Conservation (phyloP, 2,329 filamentous ascomycete species). For the Fusarium fujikuroi region DNA sequence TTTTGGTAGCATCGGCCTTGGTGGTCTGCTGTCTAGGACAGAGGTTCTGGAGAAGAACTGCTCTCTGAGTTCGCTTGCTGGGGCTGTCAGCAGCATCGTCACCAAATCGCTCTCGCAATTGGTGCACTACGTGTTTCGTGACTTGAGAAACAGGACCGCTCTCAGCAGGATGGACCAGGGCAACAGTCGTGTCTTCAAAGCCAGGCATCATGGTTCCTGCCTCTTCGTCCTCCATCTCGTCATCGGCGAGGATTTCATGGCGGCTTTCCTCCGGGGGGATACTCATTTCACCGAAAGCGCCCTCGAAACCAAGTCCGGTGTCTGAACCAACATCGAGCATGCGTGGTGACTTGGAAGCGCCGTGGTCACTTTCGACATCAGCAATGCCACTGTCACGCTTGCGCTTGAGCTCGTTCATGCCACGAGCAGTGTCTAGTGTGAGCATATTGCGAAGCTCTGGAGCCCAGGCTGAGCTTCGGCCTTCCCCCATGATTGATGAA, state of each 20-base stretch:
- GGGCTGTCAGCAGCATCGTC: constrained; percentile 74
- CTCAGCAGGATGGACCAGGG: constrained; percentile 82
- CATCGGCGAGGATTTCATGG: constrained; percentile 71
- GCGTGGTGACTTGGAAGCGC: constrained; percentile 74
- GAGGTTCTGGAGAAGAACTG: constrained; percentile 90
- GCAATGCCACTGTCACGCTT: constrained; percentile 91
- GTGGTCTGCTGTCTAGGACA: constrained; percentile 84
- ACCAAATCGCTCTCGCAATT: constrained; percentile 89
- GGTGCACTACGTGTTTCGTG: constrained; percentile 95
- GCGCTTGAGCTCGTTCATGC: constrained; percentile 84
- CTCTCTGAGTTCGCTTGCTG: constrained; percentile 77
- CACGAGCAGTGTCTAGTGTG: constrained; percentile 83
- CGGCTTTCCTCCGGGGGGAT: constrained; percentile 70
- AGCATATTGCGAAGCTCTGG: constrained; percentile 92
- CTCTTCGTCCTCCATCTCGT: constrained; percentile 57
- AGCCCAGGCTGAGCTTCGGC: constrained; percentile 82
- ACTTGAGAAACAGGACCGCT: constrained; percentile 88
- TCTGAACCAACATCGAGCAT: constrained; percentile 73
- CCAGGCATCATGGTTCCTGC: constrained; percentile 62
- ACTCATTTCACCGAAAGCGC: constrained; percentile 62
- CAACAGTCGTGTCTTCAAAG: constrained; percentile 82
- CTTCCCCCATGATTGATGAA: constrained; percentile 84
- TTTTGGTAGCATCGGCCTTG: constrained; percentile 94
- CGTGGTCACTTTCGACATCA: constrained; percentile 76
- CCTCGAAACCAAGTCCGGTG: constrained; percentile 63